Evolutionary conservation across 306 rosid genomes (phyloP).

Genomic region (Chamaecrista fasciculata): DNA sequence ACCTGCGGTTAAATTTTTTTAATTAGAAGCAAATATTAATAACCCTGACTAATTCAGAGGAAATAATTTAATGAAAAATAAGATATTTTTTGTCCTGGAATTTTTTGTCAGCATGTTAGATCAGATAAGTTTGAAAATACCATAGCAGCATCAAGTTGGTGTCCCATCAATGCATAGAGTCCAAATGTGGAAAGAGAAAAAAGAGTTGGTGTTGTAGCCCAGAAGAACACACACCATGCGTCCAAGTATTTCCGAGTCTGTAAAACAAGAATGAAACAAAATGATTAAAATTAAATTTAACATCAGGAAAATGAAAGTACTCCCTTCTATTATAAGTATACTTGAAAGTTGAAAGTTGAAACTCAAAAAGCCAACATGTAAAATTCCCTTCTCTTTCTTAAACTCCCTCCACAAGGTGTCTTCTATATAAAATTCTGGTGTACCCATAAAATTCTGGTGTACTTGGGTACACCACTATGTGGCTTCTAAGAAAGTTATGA

Average conservation of each 20-base stretch:
- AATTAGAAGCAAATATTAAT: slow-evolving; percentile 29
- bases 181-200: slow-evolving; percentile 94
- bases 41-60: background rate
- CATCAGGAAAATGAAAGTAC: slow-evolving; percentile 4
- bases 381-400: background rate
- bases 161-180: slow-evolving; percentile 78
- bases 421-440: background rate
- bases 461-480: background rate
- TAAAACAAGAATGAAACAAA: slow-evolving; percentile 31
- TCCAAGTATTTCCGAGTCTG: slow-evolving; percentile 96
- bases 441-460: background rate
- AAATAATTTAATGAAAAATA: slow-evolving; percentile 16
- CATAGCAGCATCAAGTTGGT: slow-evolving; percentile 94
- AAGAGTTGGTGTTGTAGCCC: slow-evolving; percentile 96
- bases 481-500: background rate
- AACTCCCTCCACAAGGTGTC: background rate
- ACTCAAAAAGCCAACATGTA: background rate
- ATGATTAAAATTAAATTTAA: slow-evolving; percentile 17
- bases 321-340: slow-evolving; percentile 19
- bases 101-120: slow-evolving; percentile 20
- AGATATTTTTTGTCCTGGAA: too few species aligned
- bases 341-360: too few species aligned
- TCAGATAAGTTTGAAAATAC: slow-evolving; percentile 44
- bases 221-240: slow-evolving; percentile 99
- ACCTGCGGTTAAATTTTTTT: slow-evolving; percentile 59